A percentile compares a stretch with the other conserved stretches of the same genome.
Evolutionary conservation across 2,329 filamentous ascomycete species (phyloP).

Genomic region (Aspergillus ochraceus): DNA sequence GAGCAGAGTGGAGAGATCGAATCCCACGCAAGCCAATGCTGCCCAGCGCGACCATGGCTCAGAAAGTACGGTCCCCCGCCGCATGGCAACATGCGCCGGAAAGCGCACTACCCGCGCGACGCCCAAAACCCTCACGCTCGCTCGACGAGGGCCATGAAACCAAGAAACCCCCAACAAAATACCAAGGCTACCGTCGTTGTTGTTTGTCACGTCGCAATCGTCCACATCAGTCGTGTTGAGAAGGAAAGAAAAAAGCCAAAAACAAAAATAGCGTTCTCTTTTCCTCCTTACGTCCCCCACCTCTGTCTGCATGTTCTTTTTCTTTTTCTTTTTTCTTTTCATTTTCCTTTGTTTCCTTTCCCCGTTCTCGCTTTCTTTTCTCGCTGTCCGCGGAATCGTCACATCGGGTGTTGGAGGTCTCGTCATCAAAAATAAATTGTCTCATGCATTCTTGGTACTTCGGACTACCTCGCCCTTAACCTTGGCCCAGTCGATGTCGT

Average conservation of each 20-base stretch:
- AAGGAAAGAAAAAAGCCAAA: neutral
- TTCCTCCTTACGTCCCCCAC: neutral
- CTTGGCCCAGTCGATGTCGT: slow-evolving; percentile 87
- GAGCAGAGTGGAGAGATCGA: neutral
- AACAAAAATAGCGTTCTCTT: neutral
- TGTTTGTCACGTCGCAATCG: slow-evolving; percentile 1
- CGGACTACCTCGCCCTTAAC: slow-evolving; percentile 84
- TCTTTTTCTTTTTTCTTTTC: neutral
- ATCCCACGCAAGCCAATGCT: neutral
- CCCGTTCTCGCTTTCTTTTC: neutral
- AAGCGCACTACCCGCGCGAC: neutral
- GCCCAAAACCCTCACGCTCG: neutral
- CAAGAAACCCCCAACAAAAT: neutral
- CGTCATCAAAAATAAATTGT: neutral
- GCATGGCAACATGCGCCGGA: neutral
- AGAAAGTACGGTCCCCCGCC: neutral
- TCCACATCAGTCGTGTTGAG: slow-evolving; percentile 5
- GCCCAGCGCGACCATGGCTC: neutral
- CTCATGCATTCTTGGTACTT: slow-evolving; percentile 73
- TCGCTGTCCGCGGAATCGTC: neutral
- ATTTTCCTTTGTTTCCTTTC: neutral
- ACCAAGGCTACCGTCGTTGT: neutral
- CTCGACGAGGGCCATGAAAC: neutral
- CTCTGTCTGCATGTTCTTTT: neutral
- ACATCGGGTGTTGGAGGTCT: neutral